These are phyloP conservation scores for Lolium multiflorum DNA, from an alignment of 176 grass and related monocot genomes.

Conservation along the genomic window DNA sequence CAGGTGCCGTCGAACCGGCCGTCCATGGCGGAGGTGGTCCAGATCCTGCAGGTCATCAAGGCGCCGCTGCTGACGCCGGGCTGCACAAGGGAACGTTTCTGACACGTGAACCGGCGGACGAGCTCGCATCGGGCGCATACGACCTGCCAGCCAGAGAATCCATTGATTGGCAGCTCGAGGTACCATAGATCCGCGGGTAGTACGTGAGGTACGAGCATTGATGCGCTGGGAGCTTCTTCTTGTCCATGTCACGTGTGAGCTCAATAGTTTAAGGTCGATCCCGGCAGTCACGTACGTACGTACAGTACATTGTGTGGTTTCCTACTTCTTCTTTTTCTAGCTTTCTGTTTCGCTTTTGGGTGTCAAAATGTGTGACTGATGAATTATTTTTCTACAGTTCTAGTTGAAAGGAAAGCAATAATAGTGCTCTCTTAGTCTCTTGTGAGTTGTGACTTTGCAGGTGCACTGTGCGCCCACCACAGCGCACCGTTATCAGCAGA, in stretches of 20 bases:
- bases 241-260: neutral
- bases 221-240: neutral
- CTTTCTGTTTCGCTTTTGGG: neutral
- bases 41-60: conserved; percentile 96
- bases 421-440: neutral
- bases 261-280: neutral
- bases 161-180: neutral
- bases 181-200: conserved; percentile 19
- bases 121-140: neutral
- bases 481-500: no score
- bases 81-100: conserved; percentile 58
- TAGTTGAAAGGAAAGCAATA: neutral
- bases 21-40: conserved; percentile 93
- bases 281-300: neutral
- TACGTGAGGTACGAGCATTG: neutral
- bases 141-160: neutral
- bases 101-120: neutral
- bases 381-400: neutral
- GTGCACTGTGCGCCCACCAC: neutral
- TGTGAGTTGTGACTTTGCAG: neutral
- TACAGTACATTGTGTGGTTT: neutral
- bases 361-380: neutral
- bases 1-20: conserved; percentile 92
- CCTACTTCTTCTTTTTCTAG: neutral
- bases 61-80: conserved; percentile 51